These are phyloP conservation scores for Pholiota conissans DNA, from an alignment of 768 basidiomycete species.

Conservation along the genomic window DNA sequence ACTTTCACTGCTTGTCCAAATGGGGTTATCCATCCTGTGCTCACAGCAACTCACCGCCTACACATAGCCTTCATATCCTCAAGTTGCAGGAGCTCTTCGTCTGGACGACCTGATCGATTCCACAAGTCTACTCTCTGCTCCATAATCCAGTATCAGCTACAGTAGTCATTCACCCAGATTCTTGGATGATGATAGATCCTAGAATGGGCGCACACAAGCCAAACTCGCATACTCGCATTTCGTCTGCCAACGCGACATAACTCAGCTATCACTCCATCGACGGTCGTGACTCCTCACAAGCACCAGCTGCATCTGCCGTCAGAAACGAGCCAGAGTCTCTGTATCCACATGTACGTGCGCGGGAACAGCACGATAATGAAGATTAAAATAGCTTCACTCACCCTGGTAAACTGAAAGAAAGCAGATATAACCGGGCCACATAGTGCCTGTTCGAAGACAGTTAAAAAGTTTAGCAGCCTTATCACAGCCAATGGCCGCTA, in stretches of 20 bases:
- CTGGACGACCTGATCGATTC: too few relatives aligned
- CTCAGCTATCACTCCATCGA: neutral
- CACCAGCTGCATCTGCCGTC: neutral
- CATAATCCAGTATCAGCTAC: neutral
- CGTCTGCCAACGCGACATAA: neutral
- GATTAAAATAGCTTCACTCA: neutral
- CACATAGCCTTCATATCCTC: slow-evolving; percentile 1
- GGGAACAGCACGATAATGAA: neutral
- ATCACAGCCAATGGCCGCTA: neutral
- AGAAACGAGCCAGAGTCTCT: neutral
- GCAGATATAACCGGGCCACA: neutral
- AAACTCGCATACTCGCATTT: neutral
- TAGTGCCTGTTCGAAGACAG: neutral
- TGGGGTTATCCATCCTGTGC: slow-evolving; percentile 10
- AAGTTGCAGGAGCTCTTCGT: neutral
- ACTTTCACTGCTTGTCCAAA: neutral
- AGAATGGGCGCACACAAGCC: neutral
- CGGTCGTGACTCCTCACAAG: too few relatives aligned
- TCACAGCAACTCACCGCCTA: slow-evolving; percentile 8
- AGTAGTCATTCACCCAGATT: too few relatives aligned
- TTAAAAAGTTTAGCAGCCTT: neutral
- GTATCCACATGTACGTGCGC: neutral
- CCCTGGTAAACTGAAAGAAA: neutral
- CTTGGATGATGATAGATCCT: too few relatives aligned
- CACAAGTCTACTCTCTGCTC: too few relatives aligned